phyloP scores from a whole-genome alignment of 2,329 filamentous ascomycete species.

The Aspergillus sp. region DNA sequence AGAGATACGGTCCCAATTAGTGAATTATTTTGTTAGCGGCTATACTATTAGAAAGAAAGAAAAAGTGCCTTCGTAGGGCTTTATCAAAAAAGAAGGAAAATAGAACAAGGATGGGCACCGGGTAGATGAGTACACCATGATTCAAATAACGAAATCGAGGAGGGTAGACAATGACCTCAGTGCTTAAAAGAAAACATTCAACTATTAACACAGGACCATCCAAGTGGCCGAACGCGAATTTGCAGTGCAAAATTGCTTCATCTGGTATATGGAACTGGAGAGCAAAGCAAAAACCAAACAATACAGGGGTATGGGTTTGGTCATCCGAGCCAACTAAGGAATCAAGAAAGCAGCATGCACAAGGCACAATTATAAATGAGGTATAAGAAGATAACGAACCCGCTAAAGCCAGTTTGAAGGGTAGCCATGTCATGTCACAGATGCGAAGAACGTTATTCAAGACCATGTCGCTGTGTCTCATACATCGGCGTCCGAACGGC shows the following conservation, averaged over 20 bases:
- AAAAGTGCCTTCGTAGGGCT: not conserved
- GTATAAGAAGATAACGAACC: not conserved
- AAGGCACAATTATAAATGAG: conserved; percentile 7
- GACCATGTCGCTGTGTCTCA: conserved; percentile 17
- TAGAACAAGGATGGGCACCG: conserved; percentile 9
- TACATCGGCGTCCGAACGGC: conserved; percentile 3
- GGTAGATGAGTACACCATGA: not conserved
- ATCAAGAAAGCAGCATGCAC: conserved; percentile 1
- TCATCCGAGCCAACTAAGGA: conserved; percentile 5
- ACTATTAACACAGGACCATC: conserved; percentile 10
- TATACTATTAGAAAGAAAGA: not conserved
- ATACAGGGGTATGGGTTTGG: conserved; percentile 6
- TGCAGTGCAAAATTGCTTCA: conserved; percentile 10
- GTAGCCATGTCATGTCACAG: conserved; percentile 10
- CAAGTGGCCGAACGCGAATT: not conserved
- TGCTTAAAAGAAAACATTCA: not conserved
- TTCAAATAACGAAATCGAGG: not conserved
- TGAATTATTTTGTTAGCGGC: conserved; percentile 9
- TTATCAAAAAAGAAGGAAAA: conserved; percentile 7
- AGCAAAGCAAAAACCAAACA: conserved; percentile 2
- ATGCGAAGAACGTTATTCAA: conserved; percentile 15
- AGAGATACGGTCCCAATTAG: not conserved
- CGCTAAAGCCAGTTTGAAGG: conserved; percentile 6
- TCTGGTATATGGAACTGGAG: conserved; percentile 2
- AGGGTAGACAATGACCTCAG: not conserved